Evolutionary conservation across 768 basidiomycete species (phyloP), one percentile per base, ranked within the genome.

Genomic region (Auriscalpium microsporum): DNA sequence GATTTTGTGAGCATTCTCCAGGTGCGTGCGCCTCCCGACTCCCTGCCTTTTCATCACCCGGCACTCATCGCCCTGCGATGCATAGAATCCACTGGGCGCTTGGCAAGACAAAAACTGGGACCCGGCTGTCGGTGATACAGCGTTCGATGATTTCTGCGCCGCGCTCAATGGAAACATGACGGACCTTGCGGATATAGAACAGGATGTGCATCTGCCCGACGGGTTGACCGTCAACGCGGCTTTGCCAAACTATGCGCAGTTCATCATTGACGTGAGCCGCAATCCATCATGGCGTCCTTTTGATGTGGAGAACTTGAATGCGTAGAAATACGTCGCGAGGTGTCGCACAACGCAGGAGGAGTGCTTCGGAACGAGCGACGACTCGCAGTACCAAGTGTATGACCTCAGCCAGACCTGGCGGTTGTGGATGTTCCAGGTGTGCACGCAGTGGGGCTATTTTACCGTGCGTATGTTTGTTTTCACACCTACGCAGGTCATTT

Each of bases 401-500:
- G 80, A 79, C 21, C 71, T 93, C 14, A 75, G 80, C 52, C 81
- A 91, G 64, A 79, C 78, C 1, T 97, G 94, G 94, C 80, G 92
- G 35, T 69, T 84, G 13, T 98, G 94, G 94, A 63, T 74, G 7
- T 96, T 93, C 77, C 94, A 92, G 72, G 89, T 90, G 55, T 94
- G 92, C 73, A 93, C 90, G 0, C 82, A 95, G 64, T 97, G 95
- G 95, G 95, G 94, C 2, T 99, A 91, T 69, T 94, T 95, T 67
- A 83, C 77, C 34, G 90, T 88, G 62, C 36, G 80, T 56, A 21
- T 9, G 46, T 21, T 33, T 34, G 19, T 10, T 36, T n/a, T 9
- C 16, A 16, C 13, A 35, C 10, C 17, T 35, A 45, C 49, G 52
- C 37, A 55, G 10, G n/a, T 50, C 50, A 44, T 46, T 45, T 17